Base-by-base conservation (phyloP, 371 early-diverging fungal genomes). In the Mucor lusitanicus region DNA sequence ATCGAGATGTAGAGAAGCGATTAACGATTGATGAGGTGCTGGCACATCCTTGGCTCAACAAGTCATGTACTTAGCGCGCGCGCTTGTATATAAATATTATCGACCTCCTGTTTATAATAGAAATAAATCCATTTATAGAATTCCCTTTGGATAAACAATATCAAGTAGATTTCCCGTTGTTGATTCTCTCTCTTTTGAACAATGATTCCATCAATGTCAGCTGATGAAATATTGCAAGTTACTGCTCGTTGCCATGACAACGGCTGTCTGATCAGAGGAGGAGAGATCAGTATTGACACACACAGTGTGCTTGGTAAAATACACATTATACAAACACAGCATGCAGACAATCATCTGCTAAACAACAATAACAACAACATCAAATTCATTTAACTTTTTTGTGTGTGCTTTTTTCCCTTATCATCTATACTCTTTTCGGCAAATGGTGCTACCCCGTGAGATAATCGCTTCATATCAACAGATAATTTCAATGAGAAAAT, bases 11-110 rank as follows among this genome's bases (percentile, higher is more conserved):
- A 17, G 74, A 76, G 33, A 72, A 72, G 37, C 78, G 90, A 42
- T 76, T 80, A 8, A 81, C 66, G n/a, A 85, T 89, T 50, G 78
- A 84, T 33, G 73, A 83, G 50, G 87, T 87, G 40, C 60, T 86
- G 55, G 76, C 64, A 19, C 89, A 89, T 73, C 64, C 71, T 27
- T 71, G 67, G 66, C 55, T 71, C 15, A 32, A 48, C 15, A 32
- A 48, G 15, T 88, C 82, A 25, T 53, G 53, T 53, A 27, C 53
- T 27, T 53, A 40, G 40, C 17, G 40, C 11, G 40, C 30, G 15
- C 17, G 40, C n/a, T n/a, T 40, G 17, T 40, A 40, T 40, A 40
- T 40, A 40, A 40, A 40, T 40, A 40, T 1, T 40, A 40, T 13
- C 40, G 9, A 40, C 46, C 46, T 46, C 46, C 21, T 46, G 46